Percentiles rank a stretch among this genome's conserved stretches.
These are phyloP conservation scores for Acacia crassicarpa DNA, from an alignment of 306 rosid genomes.

Conservation along the genomic window DNA sequence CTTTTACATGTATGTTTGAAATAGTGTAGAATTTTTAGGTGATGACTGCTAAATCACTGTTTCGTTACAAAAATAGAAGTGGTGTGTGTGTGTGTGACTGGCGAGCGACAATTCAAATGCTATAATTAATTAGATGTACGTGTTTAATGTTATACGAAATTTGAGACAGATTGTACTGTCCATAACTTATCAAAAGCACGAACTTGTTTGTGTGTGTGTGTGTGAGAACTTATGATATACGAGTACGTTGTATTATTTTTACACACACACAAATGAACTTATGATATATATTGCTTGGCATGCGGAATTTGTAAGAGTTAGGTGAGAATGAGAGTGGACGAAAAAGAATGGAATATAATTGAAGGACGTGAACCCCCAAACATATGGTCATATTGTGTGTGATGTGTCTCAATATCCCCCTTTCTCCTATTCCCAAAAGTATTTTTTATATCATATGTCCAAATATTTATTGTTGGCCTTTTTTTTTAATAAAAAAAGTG, in stretches of 20 bases:
- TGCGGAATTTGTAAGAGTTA: neutral
- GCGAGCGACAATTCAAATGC: neutral
- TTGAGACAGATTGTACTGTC: neutral
- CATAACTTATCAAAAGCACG: neutral
- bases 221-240: too few relatives aligned
- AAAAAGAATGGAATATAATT: neutral
- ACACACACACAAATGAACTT: too few relatives aligned
- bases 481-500: neutral
- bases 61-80: neutral
- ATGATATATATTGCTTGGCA: neutral
- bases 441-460: neutral
- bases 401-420: neutral
- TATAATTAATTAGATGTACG: too few relatives aligned
- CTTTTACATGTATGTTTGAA: neutral
- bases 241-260: too few relatives aligned
- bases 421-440: neutral
- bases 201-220: neutral
- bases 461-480: neutral
- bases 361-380: neutral
- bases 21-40: neutral
- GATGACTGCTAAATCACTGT: neutral
- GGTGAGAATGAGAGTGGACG: neutral
- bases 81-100: neutral
- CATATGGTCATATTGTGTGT: neutral
- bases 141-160: too few relatives aligned